A percentile compares a stretch with the other conserved stretches of the same genome.
Conservation (phyloP, 1,284 basidiomycete species). For the Exobasidium rhododendri region DNA sequence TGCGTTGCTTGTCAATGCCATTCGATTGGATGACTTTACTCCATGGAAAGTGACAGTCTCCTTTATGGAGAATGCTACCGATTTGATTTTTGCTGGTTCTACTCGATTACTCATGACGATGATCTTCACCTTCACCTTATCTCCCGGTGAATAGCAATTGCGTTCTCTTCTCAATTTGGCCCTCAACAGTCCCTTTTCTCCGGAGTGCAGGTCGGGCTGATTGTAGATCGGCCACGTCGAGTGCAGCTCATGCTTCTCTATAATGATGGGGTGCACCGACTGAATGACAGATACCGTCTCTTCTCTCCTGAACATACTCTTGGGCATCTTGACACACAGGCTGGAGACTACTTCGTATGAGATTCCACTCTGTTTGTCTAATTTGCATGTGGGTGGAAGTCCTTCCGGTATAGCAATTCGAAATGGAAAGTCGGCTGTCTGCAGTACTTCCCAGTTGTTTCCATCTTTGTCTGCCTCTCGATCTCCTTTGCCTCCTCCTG, state of each 20-base stretch:
- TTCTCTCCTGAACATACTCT: slow-evolving; percentile 36
- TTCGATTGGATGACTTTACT: slow-evolving; percentile 22
- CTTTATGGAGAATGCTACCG: slow-evolving; percentile 35
- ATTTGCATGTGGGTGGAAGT: slow-evolving; percentile 43
- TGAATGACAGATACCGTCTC: slow-evolving; percentile 40
- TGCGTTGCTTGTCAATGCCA: slow-evolving; percentile 5
- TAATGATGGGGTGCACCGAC: slow-evolving; percentile 37
- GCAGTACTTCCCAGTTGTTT: not conserved
- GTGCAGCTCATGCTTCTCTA: slow-evolving; percentile 54
- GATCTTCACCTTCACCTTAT: slow-evolving; percentile 37
- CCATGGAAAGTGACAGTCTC: slow-evolving; percentile 50
- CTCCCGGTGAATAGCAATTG: slow-evolving; percentile 43
- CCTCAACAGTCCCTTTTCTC: slow-evolving; percentile 10
- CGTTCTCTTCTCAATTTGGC: slow-evolving; percentile 26
- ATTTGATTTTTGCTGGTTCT: slow-evolving; percentile 44
- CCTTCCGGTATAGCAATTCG: slow-evolving; percentile 45
- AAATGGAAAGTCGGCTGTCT: slow-evolving; percentile 33
- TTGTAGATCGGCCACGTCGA: slow-evolving; percentile 50
- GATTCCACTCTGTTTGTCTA: slow-evolving; percentile 49
- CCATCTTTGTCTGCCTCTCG: slow-evolving; percentile 6
- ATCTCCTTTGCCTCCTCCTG: slow-evolving; percentile 9
- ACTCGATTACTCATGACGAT: slow-evolving; percentile 35
- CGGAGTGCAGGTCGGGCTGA: slow-evolving; percentile 14
- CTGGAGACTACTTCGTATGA: slow-evolving; percentile 49
- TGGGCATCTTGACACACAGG: slow-evolving; percentile 41